Base-by-base conservation (phyloP, 2,329 filamentous ascomycete genomes). In the Ophiostoma sp. region DNA sequence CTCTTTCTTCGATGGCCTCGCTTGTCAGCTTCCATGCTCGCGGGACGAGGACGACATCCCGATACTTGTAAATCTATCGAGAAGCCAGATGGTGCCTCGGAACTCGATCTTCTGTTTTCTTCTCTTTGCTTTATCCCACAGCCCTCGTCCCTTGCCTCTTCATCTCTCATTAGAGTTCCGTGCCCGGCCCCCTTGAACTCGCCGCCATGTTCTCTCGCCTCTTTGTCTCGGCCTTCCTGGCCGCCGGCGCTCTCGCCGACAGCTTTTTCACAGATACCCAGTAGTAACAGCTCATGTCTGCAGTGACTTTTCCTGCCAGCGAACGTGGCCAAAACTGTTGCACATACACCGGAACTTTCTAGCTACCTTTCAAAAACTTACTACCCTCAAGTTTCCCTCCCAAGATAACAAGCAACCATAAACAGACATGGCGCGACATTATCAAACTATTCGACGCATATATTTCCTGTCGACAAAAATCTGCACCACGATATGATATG, bases 31-130 rank as follows among this genome's bases (percentile, higher is more conserved):
- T 55, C 52, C 22, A 55, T 25, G 48, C 48, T 19, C 19, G 48
- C 48, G 48, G 19, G 48, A n/a, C 15, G 48, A 50, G 15, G 48
- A 50, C 52, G 52, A 59, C 52, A 59, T 59, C 25, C 25, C 25
- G 52, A 59, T 59, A 31, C 52, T 59, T 59, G 52, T 31, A 59
- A 59, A 59, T 59, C 52, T 59, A 59, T 59, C 28, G 11, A 59
- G 25, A 59, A 19, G 52, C 22, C 11, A 8, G 52, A 28, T 31
- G n/a, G 52, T 59, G 52, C 52, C 52, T 59, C 52, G 25, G 52
- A 31, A 31, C 52, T 25, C 28, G 22, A 59, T 59, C 52, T n/a
- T 59, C 28, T 59, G 52, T 59, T 59, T 59, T 59, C 52, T 59
- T 31, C 52, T 59, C 52, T 19, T 59, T 28, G 4, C 25, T 59